Percentiles rank a stretch among this genome's conserved stretches.
These are phyloP conservation scores for Sclerotinia spermophila DNA, from an alignment of 2,329 filamentous ascomycete species.

Conservation along the genomic window DNA sequence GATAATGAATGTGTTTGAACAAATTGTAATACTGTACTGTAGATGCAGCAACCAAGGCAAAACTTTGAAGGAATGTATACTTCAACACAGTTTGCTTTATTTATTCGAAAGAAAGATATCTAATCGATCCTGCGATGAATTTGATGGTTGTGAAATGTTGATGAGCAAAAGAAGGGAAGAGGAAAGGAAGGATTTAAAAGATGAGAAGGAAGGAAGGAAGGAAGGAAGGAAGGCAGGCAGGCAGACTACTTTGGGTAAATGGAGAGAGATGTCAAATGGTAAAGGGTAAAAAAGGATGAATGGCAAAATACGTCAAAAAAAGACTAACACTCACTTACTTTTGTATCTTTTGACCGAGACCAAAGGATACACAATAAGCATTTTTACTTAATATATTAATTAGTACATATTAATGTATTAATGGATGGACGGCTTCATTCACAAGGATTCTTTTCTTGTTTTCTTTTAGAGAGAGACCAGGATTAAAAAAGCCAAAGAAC, in stretches of 20 bases:
- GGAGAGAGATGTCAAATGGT: not conserved
- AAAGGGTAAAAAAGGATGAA: not conserved
- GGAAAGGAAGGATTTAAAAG: not conserved
- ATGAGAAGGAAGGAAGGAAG: not conserved
- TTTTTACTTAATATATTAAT: not conserved
- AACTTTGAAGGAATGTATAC: constrained; percentile 27
- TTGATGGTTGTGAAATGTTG: constrained; percentile 21
- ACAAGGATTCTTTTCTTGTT: not conserved
- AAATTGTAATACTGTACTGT: too few relatives aligned
- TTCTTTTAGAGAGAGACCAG: not conserved
- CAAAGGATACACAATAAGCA: not conserved
- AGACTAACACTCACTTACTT: not conserved
- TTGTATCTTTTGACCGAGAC: not conserved
- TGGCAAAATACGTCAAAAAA: not conserved
- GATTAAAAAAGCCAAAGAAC: not conserved
- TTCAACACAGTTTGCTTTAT: not conserved
- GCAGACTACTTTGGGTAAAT: constrained; percentile 1
- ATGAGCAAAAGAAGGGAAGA: constrained; percentile 16
- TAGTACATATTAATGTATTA: too few relatives aligned
- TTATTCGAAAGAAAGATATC: not conserved
- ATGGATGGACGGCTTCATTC: not conserved
- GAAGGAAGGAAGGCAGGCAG: constrained; percentile 1
- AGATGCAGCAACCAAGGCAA: constrained; percentile 23
- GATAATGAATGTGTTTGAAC: constrained; percentile 34
- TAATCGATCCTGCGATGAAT: constrained; percentile 31